These are phyloP conservation scores for Apiospora kogelbergensis DNA, from an alignment of 2,329 filamentous ascomycete genomes.

Conservation along the genomic window DNA sequence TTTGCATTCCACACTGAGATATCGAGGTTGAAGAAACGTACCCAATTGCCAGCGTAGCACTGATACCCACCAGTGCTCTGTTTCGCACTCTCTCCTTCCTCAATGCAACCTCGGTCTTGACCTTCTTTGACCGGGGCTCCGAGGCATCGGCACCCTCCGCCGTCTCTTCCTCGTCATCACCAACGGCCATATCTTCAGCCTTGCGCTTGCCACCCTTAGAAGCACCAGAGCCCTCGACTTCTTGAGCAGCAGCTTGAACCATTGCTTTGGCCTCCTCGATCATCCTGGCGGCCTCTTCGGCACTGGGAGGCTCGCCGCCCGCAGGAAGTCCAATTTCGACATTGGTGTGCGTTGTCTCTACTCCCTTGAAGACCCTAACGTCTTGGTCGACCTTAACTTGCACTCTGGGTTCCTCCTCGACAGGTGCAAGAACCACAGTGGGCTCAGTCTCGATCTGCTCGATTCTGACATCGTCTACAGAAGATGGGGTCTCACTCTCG, in stretches of 20 bases:
- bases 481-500: slow-evolving; percentile 26
- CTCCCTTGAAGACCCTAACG: slow-evolving; percentile 47
- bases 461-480: slow-evolving; percentile 36
- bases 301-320: slow-evolving; percentile 63
- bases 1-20: not conserved
- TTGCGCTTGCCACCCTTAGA: slow-evolving; percentile 69
- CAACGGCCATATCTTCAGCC: slow-evolving; percentile 68
- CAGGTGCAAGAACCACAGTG: slow-evolving; percentile 47
- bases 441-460: slow-evolving; percentile 53
- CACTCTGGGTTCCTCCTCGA: slow-evolving; percentile 59
- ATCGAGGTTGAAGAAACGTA: slow-evolving; percentile 54
- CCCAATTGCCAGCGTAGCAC: slow-evolving; percentile 86
- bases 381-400: slow-evolving; percentile 69
- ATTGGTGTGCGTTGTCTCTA: slow-evolving; percentile 69
- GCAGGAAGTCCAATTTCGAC: slow-evolving; percentile 75
- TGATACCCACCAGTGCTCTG: slow-evolving; percentile 81
- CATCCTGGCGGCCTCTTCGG: slow-evolving; percentile 80
- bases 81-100: slow-evolving; percentile 85
- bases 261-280: slow-evolving; percentile 84
- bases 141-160: slow-evolving; percentile 18
- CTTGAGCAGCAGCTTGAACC: slow-evolving; percentile 64
- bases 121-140: slow-evolving; percentile 67
- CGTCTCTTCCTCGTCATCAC: slow-evolving; percentile 54
- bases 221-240: slow-evolving; percentile 36
- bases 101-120: slow-evolving; percentile 76